Percentiles rank a stretch among this genome's conserved stretches.
phyloP scores from a whole-genome alignment of 2,329 filamentous ascomycete genomes.

The Penicillium janthinellum region DNA sequence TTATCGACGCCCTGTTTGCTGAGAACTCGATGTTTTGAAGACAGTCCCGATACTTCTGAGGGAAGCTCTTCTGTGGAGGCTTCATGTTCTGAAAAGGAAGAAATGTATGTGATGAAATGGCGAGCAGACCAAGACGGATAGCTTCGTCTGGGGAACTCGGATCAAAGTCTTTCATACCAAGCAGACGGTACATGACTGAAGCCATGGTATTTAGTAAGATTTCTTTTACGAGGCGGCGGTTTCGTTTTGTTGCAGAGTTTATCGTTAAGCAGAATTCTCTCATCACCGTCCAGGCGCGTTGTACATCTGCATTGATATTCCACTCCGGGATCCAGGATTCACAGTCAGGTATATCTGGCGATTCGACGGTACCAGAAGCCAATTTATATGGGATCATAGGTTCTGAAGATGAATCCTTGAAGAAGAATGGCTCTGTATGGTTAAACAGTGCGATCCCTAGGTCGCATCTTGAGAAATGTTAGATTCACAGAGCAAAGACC shows the following conservation, averaged over 20 bases:
- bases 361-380: background rate
- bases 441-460: conserved; percentile 2
- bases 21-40: background rate
- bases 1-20: too few species aligned
- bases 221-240: conserved; percentile 23
- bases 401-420: background rate
- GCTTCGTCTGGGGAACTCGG: conserved; percentile 35
- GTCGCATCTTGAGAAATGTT: conserved; percentile 1
- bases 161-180: conserved; percentile 35
- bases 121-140: conserved; percentile 44
- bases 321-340: background rate
- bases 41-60: background rate
- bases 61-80: background rate
- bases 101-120: conserved; percentile 44
- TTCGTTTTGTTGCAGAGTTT: conserved; percentile 18
- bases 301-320: conserved; percentile 1
- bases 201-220: conserved; percentile 38
- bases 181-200: conserved; percentile 46
- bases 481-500: background rate
- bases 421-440: conserved; percentile 3
- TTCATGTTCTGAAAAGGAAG: conserved; percentile 21
- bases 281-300: conserved; percentile 3
- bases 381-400: conserved; percentile 7
- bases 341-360: background rate
- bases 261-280: conserved; percentile 6